Evolutionary conservation across 345 rosid species (phyloP), one percentile per base, ranked within the genome.

Genomic region (Salix brachista): DNA sequence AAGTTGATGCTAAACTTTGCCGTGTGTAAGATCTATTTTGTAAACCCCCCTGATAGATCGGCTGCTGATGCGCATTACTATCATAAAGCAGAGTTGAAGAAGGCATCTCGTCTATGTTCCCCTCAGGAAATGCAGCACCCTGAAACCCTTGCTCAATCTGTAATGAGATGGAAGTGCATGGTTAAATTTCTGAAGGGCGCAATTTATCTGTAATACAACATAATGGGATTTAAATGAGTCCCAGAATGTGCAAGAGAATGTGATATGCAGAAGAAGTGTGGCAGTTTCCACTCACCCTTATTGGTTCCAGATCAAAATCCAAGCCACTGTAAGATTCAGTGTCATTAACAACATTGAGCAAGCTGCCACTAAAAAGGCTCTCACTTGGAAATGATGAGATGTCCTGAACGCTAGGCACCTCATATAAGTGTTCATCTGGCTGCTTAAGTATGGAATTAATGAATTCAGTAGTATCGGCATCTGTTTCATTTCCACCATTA

Each of bases 361-460:
- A 42, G 46, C 46, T 42, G 46, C 46, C 46, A 0, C 46, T 42
- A 2, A 11, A 42, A 39, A 75, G 37, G 42, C 66, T 34, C 58
- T 60, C 80, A 36, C 70, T 50, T 67, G 69, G 83, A 37, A 67
- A 42, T 32, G 67, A n/a, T 77, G 82, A 73, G 65, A 52, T 50
- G 52, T 5, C 72, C 69, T 26, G 79, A 69, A 41, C 19, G 17
- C 13, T 67, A 41, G 71, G n/a, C 42, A 75, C 78, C 26, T 79
- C 70, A 73, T 25, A 1, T 6, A 30, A 34, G 76, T 21, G 25
- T 44, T 83, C 90, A 5, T 81, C 86, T 21, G 86, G 69, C 75
- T 44, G 66, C 42, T 76, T 77, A 71, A 89, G 78, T 72, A 90
- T 28, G 11, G 89, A 88, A 72, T 88, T 74, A 34, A 88, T 68